phyloP scores from a whole-genome alignment of 495 filamentous ascomycete genomes.

The Penicillium odoratum region DNA sequence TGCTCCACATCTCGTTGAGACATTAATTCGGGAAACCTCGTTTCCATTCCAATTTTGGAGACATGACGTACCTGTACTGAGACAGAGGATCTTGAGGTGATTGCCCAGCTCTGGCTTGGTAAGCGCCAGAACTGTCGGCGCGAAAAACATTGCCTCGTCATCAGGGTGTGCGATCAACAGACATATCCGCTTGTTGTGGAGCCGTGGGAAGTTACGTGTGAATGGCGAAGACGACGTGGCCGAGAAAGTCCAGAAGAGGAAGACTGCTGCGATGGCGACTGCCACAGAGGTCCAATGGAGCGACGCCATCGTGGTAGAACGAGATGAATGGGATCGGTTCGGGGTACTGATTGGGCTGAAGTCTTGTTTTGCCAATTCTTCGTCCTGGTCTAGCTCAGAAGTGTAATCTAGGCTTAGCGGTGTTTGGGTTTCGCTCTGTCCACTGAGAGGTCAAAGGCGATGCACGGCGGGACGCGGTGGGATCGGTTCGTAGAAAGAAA shows the following conservation, averaged over 20 bases:
- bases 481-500: conserved; percentile 1
- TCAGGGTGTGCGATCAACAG: conserved; percentile 96
- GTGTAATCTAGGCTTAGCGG: neutral
- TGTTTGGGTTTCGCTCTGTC: neutral
- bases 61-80: conserved; percentile 67
- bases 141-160: conserved; percentile 99
- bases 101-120: conserved; percentile 76
- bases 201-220: conserved; percentile 64
- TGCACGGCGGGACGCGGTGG: neutral
- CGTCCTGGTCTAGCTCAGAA: neutral
- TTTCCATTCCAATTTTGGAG: neutral
- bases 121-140: conserved; percentile 79
- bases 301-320: conserved; percentile 16
- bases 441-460: neutral
- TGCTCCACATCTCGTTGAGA: neutral
- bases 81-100: conserved; percentile 88
- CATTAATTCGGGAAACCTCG: neutral
- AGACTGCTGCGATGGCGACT: conserved; percentile 34
- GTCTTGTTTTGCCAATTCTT: neutral
- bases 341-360: neutral
- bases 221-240: conserved; percentile 60
- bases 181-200: conserved; percentile 78
- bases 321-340: neutral
- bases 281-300: conserved; percentile 33
- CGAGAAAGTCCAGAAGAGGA: conserved; percentile 49